Evolutionary conservation across 768 basidiomycete genomes (phyloP).

Genomic region (Russula emetica): DNA sequence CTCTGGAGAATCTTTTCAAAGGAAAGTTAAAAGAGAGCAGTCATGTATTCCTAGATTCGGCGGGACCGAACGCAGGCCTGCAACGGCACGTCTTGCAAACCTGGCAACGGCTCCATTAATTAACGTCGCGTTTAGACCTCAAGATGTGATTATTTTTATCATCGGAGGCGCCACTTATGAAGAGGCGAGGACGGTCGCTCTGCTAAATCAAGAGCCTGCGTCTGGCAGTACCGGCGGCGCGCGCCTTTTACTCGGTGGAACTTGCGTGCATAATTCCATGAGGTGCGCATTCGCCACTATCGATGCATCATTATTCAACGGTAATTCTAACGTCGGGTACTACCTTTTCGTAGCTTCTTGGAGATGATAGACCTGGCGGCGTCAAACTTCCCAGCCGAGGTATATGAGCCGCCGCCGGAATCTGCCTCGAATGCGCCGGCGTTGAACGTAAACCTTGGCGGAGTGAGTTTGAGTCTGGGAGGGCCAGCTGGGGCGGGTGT

Average conservation of each 20-base stretch:
- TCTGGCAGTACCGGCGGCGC: conserved; percentile 57
- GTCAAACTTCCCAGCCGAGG: conserved; percentile 53
- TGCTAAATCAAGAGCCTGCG: conserved; percentile 79
- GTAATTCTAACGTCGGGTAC: conserved; percentile 2
- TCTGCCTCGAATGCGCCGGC: conserved; percentile 67
- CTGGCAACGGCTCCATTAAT: not conserved
- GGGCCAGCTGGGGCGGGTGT: conserved; percentile 78
- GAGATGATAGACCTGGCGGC: conserved; percentile 83
- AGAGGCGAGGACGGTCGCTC: conserved; percentile 79
- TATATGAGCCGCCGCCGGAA: conserved; percentile 74
- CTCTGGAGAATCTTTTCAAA: conserved; percentile 82
- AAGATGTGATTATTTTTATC: conserved; percentile 95
- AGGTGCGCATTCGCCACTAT: conserved; percentile 49
- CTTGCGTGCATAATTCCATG: conserved; percentile 91
- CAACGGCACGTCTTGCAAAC: conserved; percentile 51
- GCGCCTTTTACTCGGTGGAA: conserved; percentile 85
- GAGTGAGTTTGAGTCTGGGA: conserved; percentile 92
- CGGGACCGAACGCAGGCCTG: conserved; percentile 61
- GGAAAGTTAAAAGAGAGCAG: conserved; percentile 82
- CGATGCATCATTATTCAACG: not conserved
- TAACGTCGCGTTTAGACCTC: conserved; percentile 54
- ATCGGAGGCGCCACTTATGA: conserved; percentile 96
- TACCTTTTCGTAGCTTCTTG: conserved; percentile 55
- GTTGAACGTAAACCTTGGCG: conserved; percentile 88
- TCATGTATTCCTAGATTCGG: conserved; percentile 83